phyloP scores from a whole-genome alignment of 2,329 filamentous ascomycete species.

The Stagonosporopsis vannaccii region DNA sequence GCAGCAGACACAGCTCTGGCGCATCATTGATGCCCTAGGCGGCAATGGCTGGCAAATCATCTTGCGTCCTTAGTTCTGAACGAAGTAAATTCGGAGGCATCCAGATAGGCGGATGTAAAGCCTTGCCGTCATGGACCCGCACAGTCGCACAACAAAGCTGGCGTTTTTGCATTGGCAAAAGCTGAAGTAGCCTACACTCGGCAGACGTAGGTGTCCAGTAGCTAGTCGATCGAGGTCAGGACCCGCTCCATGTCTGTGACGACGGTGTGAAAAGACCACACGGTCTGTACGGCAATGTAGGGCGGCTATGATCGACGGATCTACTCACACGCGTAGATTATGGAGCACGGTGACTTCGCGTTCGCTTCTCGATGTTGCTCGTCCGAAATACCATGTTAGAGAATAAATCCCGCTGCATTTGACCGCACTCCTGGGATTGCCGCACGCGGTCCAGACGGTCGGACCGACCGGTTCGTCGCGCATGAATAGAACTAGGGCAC shows the following conservation, averaged over 20 bases:
- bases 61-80: background rate
- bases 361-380: slow-evolving; percentile 5
- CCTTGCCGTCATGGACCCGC: background rate
- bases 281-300: background rate
- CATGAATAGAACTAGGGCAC: background rate
- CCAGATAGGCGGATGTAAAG: background rate
- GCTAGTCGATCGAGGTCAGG: background rate
- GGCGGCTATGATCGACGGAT: slow-evolving; percentile 12
- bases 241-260: background rate
- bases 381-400: background rate
- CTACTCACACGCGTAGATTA: background rate
- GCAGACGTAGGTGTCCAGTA: no score
- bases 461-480: slow-evolving; percentile 6
- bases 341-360: slow-evolving; percentile 1
- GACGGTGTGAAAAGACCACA: background rate
- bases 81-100: background rate
- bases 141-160: background rate
- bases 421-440: background rate
- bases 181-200: background rate
- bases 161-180: background rate
- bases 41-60: background rate
- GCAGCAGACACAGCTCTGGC: background rate
- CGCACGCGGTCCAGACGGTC: background rate
- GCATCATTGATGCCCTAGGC: background rate
- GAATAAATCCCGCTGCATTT: background rate